phyloP scores from a whole-genome alignment of 2,329 filamentous ascomycete species.

The Neurospora crassa region DNA sequence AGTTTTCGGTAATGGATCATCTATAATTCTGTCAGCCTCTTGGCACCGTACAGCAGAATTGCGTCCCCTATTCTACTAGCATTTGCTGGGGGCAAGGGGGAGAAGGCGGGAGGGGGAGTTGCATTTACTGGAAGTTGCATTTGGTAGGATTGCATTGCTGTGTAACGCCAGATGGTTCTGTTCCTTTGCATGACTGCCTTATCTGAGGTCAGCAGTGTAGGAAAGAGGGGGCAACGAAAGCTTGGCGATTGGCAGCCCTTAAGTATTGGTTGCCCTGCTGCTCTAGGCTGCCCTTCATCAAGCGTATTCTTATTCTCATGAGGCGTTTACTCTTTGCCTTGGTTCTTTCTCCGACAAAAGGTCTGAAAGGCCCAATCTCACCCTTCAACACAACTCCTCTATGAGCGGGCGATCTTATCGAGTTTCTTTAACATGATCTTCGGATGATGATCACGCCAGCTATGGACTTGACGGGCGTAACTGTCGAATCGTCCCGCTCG shows the following conservation, averaged over 20 bases:
- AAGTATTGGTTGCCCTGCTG: too few species aligned
- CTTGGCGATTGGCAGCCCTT: too few species aligned
- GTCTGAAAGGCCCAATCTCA: background rate
- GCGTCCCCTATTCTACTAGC: too few species aligned
- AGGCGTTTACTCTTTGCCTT: background rate
- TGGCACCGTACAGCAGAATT: too few species aligned
- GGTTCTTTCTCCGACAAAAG: background rate
- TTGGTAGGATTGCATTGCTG: too few species aligned
- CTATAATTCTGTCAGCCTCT: too few species aligned
- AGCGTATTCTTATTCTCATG: too few species aligned
- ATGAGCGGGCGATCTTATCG: background rate
- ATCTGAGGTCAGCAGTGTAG: background rate
- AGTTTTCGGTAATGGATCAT: too few species aligned
- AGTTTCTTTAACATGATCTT: background rate
- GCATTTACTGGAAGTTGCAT: too few species aligned
- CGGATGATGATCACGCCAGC: background rate
- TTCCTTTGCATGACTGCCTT: background rate
- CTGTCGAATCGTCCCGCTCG: background rate
- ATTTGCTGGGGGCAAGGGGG: too few species aligned
- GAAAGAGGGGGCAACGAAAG: background rate
- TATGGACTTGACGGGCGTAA: background rate
- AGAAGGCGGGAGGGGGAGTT: too few species aligned
- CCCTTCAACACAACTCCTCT: background rate
- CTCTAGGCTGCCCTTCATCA: too few species aligned
- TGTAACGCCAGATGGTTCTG: background rate